A percentile compares a stretch with the other conserved stretches of the same genome.
Conservation (phyloP, 352 stramenopile genomes). For the Globisporangium nagaii region DNA sequence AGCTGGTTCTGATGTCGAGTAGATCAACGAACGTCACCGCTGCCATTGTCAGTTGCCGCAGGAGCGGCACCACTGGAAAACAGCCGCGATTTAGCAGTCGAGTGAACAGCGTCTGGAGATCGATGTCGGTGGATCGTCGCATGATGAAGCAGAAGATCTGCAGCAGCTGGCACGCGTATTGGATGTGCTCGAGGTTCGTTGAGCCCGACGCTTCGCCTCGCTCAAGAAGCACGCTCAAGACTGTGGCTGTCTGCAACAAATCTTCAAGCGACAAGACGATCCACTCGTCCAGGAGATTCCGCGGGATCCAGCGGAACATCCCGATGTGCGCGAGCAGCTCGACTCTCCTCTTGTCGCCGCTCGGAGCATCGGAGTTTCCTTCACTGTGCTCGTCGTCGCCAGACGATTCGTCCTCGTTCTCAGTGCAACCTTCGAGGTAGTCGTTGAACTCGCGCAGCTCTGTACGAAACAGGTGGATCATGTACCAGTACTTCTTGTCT, state of each 20-base stretch:
- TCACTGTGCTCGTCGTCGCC: slow-evolving; percentile 5
- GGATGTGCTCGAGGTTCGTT: background rate
- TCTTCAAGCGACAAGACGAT: slow-evolving; percentile 44
- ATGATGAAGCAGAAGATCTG: slow-evolving; percentile 33
- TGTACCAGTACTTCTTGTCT: slow-evolving; percentile 45
- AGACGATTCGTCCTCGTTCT: background rate
- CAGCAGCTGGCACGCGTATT: slow-evolving; percentile 20
- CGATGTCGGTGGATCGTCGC: slow-evolving; percentile 26
- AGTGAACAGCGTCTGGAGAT: slow-evolving; percentile 37
- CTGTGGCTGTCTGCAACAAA: slow-evolving; percentile 28
- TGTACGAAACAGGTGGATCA: slow-evolving; percentile 36
- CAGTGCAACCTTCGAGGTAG: slow-evolving; percentile 5
- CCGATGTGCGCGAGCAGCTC: slow-evolving; percentile 20
- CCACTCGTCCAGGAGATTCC: slow-evolving; percentile 42
- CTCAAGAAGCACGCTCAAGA: slow-evolving; percentile 22
- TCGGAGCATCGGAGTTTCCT: background rate
- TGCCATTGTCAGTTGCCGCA: slow-evolving; percentile 10
- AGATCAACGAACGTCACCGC: background rate
- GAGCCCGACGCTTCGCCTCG: background rate
- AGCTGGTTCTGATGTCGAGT: slow-evolving; percentile 3
- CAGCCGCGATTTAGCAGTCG: slow-evolving; percentile 23
- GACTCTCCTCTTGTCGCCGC: background rate
- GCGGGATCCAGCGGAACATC: slow-evolving; percentile 38
- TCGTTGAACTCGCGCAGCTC: slow-evolving; percentile 44
- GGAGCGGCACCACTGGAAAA: slow-evolving; percentile 18